phyloP scores from a whole-genome alignment of 768 basidiomycete species.

The Hypsizygus marmoreus region DNA sequence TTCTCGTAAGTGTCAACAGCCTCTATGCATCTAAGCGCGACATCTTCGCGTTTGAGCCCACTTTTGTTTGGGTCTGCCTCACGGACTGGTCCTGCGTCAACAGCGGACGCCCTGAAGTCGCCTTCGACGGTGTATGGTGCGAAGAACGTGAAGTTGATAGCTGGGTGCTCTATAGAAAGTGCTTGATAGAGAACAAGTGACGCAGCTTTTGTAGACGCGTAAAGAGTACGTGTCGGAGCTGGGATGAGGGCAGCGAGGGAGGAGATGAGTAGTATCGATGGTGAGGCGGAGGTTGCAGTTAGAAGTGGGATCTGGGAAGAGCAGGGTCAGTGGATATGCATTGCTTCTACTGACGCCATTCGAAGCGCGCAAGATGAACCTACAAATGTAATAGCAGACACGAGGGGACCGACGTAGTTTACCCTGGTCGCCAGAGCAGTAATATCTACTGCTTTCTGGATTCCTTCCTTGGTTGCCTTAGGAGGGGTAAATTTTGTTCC shows the following conservation, averaged over 20 bases:
- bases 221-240: slow-evolving; percentile 83
- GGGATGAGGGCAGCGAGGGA: slow-evolving; percentile 80
- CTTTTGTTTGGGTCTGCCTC: slow-evolving; percentile 56
- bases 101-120: slow-evolving; percentile 77
- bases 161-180: slow-evolving; percentile 78
- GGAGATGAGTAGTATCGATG: slow-evolving; percentile 79
- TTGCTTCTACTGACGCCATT: too few species aligned
- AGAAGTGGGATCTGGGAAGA: slow-evolving; percentile 72
- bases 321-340: background rate
- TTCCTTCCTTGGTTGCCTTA: slow-evolving; percentile 52
- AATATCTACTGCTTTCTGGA: slow-evolving; percentile 59
- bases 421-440: slow-evolving; percentile 56
- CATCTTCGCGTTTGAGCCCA: slow-evolving; percentile 60
- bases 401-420: slow-evolving; percentile 72
- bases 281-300: slow-evolving; percentile 58
- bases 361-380: slow-evolving; percentile 22
- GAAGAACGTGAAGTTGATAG: slow-evolving; percentile 60
- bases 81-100: slow-evolving; percentile 52
- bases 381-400: slow-evolving; percentile 74
- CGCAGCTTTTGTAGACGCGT: slow-evolving; percentile 82
- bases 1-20: slow-evolving; percentile 63
- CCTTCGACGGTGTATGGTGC: slow-evolving; percentile 76
- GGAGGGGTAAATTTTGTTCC: slow-evolving; percentile 30
- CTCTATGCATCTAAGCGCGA: slow-evolving; percentile 59
- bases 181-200: slow-evolving; percentile 77